Evolutionary conservation across 441 rosid species (phyloP).

Genomic region (Croton setiger): DNA sequence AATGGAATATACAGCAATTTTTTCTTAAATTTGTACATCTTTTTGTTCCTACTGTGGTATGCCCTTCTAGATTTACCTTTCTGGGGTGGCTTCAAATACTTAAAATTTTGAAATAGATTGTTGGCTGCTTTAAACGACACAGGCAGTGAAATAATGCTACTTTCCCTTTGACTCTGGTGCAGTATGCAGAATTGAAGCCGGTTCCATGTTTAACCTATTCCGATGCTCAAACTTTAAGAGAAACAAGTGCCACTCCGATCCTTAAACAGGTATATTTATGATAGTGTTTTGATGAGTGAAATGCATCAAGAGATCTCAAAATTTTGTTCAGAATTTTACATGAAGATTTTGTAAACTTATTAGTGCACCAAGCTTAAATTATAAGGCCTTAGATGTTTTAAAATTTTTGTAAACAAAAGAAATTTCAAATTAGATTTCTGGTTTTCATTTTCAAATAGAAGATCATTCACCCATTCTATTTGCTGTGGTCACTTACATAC

Average conservation of each 20-base stretch:
- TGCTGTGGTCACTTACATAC: background rate
- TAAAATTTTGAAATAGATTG: background rate
- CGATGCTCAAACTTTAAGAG: slow-evolving; percentile 74
- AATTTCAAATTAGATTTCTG: background rate
- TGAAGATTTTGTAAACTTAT: background rate
- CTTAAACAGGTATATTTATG: slow-evolving; percentile 69
- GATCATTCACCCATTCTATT: background rate
- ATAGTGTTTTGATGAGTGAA: background rate
- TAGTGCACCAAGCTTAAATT: background rate
- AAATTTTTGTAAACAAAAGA: no score
- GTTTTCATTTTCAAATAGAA: background rate
- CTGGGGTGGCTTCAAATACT: background rate
- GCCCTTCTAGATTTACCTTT: slow-evolving; percentile 6
- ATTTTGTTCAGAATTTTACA: background rate
- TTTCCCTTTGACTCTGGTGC: slow-evolving; percentile 26
- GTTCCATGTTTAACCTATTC: slow-evolving; percentile 85
- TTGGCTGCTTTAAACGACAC: background rate
- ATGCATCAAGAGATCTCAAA: background rate
- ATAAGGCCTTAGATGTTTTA: background rate
- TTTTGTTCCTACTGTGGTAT: background rate
- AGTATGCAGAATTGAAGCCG: slow-evolving; percentile 98
- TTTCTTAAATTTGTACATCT: slow-evolving; percentile 3
- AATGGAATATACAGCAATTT: background rate
- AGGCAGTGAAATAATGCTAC: background rate
- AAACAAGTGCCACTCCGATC: slow-evolving; percentile 72